Evolutionary conservation across 2,329 filamentous ascomycete species (phyloP), one percentile per base, ranked within the genome.

Genomic region (Cryphonectria carpinicola): DNA sequence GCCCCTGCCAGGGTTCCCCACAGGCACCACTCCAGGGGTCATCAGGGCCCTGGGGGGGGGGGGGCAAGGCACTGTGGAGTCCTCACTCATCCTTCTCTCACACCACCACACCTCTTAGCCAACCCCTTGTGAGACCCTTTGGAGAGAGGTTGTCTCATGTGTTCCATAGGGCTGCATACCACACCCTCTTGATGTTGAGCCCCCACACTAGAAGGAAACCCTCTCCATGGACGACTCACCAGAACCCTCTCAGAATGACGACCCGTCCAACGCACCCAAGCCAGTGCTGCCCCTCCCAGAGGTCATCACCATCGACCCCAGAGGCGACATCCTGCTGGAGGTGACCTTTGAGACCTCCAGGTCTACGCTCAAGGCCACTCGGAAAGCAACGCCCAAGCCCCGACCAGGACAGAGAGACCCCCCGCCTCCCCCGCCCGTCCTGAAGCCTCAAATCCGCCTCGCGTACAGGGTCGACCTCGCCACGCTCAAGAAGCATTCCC

Each of bases 251-350:
- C 73, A 73, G 65, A 72, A 74, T 68, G 75, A 76, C 74, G 75
- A 75, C 65, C 67, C 75, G 64, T 72, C 73, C 46, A 70, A 65
- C 37, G 10, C 49, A 32, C 28, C 28, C 13, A 35, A 3, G 11
- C 6, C 28, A 13, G 69, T 35, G 46, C 46, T 49, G 22, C 22
- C 43, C 43, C 75, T 78, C 60, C 77, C 79, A 60, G 75, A 78
- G 41, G 77, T 88, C 68, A 78, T 89, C 60, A 81, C 84, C 43
- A 86, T 93, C 65, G 85, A 85, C 6, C 74, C 83, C 4, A 80
- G 82, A 22, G 92, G 92, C 49, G 89, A 94, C 76, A 79, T 93
- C 28, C 78, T 94, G 43, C 84, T 94, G 19, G 85, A 90, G 72
- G 86, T 93, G 49, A 85, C 85, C 10, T 92, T 93, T 76, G 86